Evolutionary conservation across 1,284 basidiomycete species (phyloP).

Genomic region (Golubevia sp.): DNA sequence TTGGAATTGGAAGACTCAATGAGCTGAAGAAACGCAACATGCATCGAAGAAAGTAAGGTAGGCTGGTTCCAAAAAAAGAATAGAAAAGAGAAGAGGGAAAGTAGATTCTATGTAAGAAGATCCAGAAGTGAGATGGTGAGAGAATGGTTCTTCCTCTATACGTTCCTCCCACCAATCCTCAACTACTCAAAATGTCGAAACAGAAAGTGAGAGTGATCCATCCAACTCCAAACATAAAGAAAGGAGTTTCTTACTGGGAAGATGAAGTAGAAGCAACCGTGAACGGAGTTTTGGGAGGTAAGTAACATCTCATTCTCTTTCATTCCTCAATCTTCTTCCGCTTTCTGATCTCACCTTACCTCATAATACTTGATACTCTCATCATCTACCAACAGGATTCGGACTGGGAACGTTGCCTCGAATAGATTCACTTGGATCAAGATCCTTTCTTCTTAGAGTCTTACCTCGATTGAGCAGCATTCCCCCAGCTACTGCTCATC

Average conservation of each 20-base stretch:
- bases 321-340: not conserved
- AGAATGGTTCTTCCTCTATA: no score
- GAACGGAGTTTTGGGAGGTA: not conserved
- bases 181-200: no score
- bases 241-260: conserved; percentile 56
- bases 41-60: no score
- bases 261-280: conserved; percentile 48
- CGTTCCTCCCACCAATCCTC: no score
- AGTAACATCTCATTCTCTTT: not conserved
- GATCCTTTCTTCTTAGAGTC: conserved; percentile 45
- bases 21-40: no score
- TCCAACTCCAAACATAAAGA: conserved; percentile 47
- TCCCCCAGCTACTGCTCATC: conserved; percentile 33
- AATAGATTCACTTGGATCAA: conserved; percentile 54
- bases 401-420: conserved; percentile 50
- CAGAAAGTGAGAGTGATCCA: conserved; percentile 26
- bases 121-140: no score
- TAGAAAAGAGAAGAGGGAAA: no score
- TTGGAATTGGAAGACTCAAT: no score
- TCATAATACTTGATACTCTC: not conserved
- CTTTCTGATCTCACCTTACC: not conserved
- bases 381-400: conserved; percentile 13
- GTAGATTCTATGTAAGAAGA: no score
- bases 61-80: no score
- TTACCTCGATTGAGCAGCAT: conserved; percentile 45